A percentile compares a stretch with the other conserved stretches of the same genome.
Conservation (phyloP, 352 stramenopile species). For the Globisporangium carolinianum region DNA sequence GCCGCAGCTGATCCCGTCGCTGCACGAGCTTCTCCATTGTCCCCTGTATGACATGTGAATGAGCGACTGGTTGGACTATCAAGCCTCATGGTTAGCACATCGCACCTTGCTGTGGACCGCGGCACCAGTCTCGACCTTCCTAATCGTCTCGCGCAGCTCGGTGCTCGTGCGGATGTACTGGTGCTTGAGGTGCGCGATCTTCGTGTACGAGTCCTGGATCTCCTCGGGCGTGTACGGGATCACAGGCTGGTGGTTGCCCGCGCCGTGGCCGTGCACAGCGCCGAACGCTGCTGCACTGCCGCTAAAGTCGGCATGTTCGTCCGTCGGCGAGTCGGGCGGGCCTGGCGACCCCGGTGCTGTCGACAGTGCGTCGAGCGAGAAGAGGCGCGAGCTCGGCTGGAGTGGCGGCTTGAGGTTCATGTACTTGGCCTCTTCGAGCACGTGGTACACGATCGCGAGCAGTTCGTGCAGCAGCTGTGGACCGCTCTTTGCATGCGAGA, state of each 20-base stretch:
- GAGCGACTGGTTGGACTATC: not conserved
- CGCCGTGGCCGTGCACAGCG: constrained; percentile 15
- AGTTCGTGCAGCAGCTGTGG: constrained; percentile 59
- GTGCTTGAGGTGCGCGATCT: constrained; percentile 67
- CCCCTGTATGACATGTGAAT: constrained; percentile 18
- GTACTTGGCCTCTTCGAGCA: constrained; percentile 77
- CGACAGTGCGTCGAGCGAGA: constrained; percentile 41
- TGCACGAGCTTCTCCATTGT: constrained; percentile 43
- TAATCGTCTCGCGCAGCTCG: constrained; percentile 52
- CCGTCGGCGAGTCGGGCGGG: constrained; percentile 27
- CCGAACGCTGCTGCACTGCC: constrained; percentile 27
- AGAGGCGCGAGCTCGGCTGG: constrained; percentile 71
- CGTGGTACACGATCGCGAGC: constrained; percentile 65
- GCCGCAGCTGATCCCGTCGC: constrained; percentile 63
- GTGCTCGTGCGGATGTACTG: constrained; percentile 74
- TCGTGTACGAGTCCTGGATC: constrained; percentile 84
- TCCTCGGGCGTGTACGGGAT: constrained; percentile 74
- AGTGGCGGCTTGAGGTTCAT: constrained; percentile 82
- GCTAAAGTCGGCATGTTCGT: constrained; percentile 53
- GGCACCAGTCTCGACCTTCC: constrained; percentile 30
- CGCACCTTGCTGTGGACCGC: constrained; percentile 4
- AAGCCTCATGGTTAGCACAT: not conserved
- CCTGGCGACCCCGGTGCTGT: constrained; percentile 23
- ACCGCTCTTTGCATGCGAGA: constrained; percentile 29
- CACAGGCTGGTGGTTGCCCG: constrained; percentile 31